Evolutionary conservation across 1,284 basidiomycete species (phyloP), one percentile per base, ranked within the genome.

Genomic region (Taiwanofungus camphoratus): DNA sequence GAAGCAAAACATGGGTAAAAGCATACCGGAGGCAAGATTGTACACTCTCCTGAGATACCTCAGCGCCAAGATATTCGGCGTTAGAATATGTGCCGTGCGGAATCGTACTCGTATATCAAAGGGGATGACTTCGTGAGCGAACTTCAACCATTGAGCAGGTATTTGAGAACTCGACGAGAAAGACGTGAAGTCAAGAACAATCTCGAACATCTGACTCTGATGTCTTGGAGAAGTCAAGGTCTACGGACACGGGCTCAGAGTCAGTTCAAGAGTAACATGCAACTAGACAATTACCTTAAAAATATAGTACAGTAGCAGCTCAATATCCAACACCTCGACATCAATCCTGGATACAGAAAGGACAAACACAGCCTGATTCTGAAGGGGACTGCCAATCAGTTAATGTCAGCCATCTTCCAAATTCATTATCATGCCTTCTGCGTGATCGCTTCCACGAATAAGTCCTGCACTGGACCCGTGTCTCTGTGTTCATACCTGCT

Each of bases 301-400:
- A 39, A 92, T 78, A 58, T 91, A 79, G 60, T 80, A 89, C 61
- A 92, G 81, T 29, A 97, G 63, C 3, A 92, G 63, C 55, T 95
- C 91, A 24, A 93, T 79, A 58, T 96, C 92, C 35, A 93, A 70
- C 1, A 82, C 78, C 54, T 92, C 90, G 1, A 90, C 83, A 49
- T 90, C 82, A 34, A 93, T 74, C 51, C 81, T 77, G 32, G 78
- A 77, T 9, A 85, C 66, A 35, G 70, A 72, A 36, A 87, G 61
- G 35, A 87, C 68, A 54, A 86, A 88, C 15, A 80, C 64, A 11
- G 68, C 63, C 27, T 69, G 58, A 39, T 74, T 71, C 80, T 86
- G 29, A 2, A 5, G 7, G 16, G 13, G 26, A 27, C 13, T 8
- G 13, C 13, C 13, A 27, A 27, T 7, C 7, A 7, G 13, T 27